These are phyloP conservation scores for Ogataea siamensis DNA, from an alignment of 805 yeast species.

Conservation along the genomic window DNA sequence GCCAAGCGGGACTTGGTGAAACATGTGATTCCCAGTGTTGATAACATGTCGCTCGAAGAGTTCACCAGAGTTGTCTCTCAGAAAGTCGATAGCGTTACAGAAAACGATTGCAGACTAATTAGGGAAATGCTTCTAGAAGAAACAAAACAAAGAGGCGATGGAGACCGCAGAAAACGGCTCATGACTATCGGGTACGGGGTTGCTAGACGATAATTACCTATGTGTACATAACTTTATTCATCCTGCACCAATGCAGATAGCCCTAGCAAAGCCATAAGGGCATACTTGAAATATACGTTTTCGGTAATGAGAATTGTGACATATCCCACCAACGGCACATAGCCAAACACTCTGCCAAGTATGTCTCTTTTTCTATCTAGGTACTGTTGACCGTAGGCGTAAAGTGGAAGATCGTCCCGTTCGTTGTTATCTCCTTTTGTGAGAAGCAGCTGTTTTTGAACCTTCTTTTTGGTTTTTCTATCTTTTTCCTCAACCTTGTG, in stretches of 20 bases:
- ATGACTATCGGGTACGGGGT: constrained; percentile 30
- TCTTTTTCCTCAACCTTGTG: constrained; percentile 47
- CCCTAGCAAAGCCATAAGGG: constrained; percentile 71
- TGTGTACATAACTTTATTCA: constrained; percentile 37
- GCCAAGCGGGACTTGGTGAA: constrained; percentile 60
- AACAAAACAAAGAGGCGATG: constrained; percentile 10
- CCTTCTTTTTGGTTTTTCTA: constrained; percentile 15
- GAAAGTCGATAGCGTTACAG: constrained; percentile 13
- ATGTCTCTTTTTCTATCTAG: constrained; percentile 75
- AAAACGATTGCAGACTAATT: constrained; percentile 20
- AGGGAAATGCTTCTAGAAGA: constrained; percentile 22
- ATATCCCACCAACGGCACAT: constrained; percentile 86
- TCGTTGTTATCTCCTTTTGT: constrained; percentile 98
- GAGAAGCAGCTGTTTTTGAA: constrained; percentile 40
- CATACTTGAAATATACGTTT: constrained; percentile 76
- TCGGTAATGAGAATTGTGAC: constrained; percentile 90
- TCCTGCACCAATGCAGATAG: constrained; percentile 61
- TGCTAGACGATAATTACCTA: constrained; percentile 7
- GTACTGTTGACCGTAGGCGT: constrained; percentile 72
- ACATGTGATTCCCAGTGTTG: constrained; percentile 41
- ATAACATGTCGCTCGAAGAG: constrained; percentile 13
- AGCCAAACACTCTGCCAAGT: constrained; percentile 89
- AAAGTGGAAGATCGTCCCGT: constrained; percentile 83
- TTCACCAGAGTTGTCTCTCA: constrained; percentile 17
- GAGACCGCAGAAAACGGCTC: constrained; percentile 20